Evolutionary conservation across 2,329 filamentous ascomycete species (phyloP), one percentile per base, ranked within the genome.

Genomic region (Venturia nashicola): DNA sequence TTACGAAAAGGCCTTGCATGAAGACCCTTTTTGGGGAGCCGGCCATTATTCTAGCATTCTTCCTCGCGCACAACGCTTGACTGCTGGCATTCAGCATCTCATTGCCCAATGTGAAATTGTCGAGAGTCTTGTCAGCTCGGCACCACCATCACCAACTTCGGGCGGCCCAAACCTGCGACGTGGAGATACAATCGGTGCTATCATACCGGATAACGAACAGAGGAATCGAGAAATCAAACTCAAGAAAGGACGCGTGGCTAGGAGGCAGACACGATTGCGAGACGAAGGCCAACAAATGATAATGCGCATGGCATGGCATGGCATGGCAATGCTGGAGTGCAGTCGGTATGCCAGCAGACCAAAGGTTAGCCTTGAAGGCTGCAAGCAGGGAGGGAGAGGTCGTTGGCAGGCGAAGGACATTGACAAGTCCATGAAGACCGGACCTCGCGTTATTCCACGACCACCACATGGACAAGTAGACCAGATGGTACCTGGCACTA

Each of bases 11-110:
- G 78, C 76, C 16, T 71, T 77, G 32, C 69, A 69, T 40, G 67
- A 71, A 20, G 78, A 80, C 65, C 71, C 75, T 1, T 76, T 80
- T 64, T 81, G 76, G 73, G 76, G 76, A 32, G 72, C 76, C 0
- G 72, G 74, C 32, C 75, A 76, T 67, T 78, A 75, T 69, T 70
- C 76, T n/a, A 72, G 75, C 65, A 72, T 80, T 42, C 72, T 78
- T 64, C 71, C 74, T 5, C 77, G 77, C 62, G 77, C 79, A 5
- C 70, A 71, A 4, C 72, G 73, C 36, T 76, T 79, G 36, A 74
- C 72, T 9, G 71, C 74, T 23, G 75, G 76, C 20, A 76, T 81
- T 61, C 77, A 78, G 57, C 75, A 76, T 5, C 74, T 81, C 18
- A 80, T 80, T 27, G 68, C 71, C 44, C 76, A 79, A 64, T 78